Percentiles rank a stretch among this genome's conserved stretches.
Conservation (phyloP, 1,284 basidiomycete species). For the Rhodotorula sp. region DNA sequence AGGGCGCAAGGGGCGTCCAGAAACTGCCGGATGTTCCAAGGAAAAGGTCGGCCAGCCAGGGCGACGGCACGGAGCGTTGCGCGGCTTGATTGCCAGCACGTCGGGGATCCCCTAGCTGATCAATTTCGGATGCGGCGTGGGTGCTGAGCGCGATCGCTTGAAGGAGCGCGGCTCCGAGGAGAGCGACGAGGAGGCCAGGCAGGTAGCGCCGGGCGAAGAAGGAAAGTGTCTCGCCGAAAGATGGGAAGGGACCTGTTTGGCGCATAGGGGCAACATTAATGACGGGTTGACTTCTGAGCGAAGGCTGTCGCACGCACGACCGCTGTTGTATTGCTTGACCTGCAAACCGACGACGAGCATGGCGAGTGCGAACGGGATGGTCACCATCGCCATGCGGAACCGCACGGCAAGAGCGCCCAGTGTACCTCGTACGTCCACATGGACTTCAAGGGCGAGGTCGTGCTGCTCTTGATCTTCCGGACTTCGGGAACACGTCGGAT, state of each 20-base stretch:
- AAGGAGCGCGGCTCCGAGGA: slow-evolving; percentile 18
- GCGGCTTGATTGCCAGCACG: neutral
- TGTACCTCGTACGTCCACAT: slow-evolving; percentile 36
- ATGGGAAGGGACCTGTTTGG: slow-evolving; percentile 14
- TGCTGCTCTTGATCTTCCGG: neutral
- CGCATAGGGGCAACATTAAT: neutral
- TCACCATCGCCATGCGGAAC: slow-evolving; percentile 41
- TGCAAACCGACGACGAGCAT: slow-evolving; percentile 34
- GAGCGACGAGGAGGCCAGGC: slow-evolving; percentile 11
- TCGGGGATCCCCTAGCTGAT: neutral
- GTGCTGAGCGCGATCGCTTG: slow-evolving; percentile 26
- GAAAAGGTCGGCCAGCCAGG: slow-evolving; percentile 33
- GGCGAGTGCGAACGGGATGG: slow-evolving; percentile 40
- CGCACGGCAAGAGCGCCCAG: slow-evolving; percentile 34
- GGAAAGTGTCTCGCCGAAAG: slow-evolving; percentile 24
- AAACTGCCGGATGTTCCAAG: slow-evolving; percentile 36
- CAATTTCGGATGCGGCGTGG: slow-evolving; percentile 3
- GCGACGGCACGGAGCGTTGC: slow-evolving; percentile 12
- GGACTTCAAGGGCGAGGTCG: slow-evolving; percentile 27
- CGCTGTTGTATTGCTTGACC: slow-evolving; percentile 29
- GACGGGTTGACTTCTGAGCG: too few species aligned
- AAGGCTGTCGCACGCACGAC: slow-evolving; percentile 9
- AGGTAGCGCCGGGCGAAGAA: slow-evolving; percentile 18
- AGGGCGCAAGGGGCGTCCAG: slow-evolving; percentile 25
- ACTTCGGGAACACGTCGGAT: slow-evolving; percentile 34